Evolutionary conservation across 371 early-diverging fungal species (phyloP).

Genomic region (Actinomucor elegans): DNA sequence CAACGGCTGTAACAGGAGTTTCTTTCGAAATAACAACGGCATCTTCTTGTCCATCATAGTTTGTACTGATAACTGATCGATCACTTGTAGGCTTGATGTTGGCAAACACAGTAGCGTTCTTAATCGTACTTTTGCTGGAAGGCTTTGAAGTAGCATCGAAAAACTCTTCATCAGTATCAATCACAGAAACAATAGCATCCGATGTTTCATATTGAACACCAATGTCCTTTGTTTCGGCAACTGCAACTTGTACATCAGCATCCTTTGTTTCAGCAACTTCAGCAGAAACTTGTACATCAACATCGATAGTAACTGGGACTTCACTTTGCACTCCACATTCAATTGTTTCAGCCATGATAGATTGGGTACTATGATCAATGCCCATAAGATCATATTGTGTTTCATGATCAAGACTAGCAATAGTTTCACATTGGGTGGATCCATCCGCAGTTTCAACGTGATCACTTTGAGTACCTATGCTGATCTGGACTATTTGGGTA

Average conservation of each 20-base stretch:
- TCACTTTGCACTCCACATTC: slow-evolving; percentile 18
- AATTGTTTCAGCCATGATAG: not conserved
- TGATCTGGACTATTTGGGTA: not conserved
- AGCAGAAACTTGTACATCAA: not conserved
- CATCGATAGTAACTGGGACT: not conserved
- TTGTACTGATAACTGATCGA: not conserved
- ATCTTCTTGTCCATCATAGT: not conserved
- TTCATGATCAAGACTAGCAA: slow-evolving; percentile 1
- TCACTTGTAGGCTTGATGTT: not conserved
- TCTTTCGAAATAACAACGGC: not conserved
- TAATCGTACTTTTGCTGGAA: slow-evolving; percentile 10
- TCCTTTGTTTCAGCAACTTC: not conserved
- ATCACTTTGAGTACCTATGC: slow-evolving; percentile 10
- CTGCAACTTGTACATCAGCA: not conserved
- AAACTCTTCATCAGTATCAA: slow-evolving; percentile 14
- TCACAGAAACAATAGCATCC: not conserved
- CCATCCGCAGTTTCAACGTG: not conserved
- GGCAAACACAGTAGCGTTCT: slow-evolving; percentile 1
- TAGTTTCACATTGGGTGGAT: not conserved
- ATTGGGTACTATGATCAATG: slow-evolving; percentile 11
- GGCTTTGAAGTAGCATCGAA: slow-evolving; percentile 23
- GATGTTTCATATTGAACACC: slow-evolving; percentile 11
- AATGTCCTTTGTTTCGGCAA: slow-evolving; percentile 10
- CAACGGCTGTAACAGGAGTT: not conserved
- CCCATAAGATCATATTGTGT: slow-evolving; percentile 12